A percentile compares a stretch with the other conserved stretches of the same genome.
phyloP scores from a whole-genome alignment of 805 yeast genomes.

The Phaffomyces thermotolerans region DNA sequence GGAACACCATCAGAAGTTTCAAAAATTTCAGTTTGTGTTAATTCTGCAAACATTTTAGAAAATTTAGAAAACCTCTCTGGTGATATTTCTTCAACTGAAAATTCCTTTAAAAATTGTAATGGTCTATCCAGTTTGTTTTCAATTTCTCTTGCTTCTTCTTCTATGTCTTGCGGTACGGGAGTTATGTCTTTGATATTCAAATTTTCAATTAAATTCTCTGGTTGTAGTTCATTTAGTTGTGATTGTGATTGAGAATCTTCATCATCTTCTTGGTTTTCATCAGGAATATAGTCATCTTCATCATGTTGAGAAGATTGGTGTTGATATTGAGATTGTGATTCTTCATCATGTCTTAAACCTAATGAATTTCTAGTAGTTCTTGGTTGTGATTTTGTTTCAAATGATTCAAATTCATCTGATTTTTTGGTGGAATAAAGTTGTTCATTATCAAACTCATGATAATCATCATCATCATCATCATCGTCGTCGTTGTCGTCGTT shows the following conservation, averaged over 20 bases:
- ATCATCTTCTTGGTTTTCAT: constrained; percentile 1
- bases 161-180: too few relatives aligned
- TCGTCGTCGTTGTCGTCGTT: not conserved
- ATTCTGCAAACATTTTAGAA: constrained; percentile 38
- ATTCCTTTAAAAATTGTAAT: constrained; percentile 19
- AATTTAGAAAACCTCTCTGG: constrained; percentile 41
- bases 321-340: not conserved
- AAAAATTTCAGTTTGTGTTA: constrained; percentile 37
- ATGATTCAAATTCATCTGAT: not conserved
- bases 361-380: constrained; percentile 1
- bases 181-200: not conserved
- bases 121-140: not conserved
- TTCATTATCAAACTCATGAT: too few relatives aligned
- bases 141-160: too few relatives aligned
- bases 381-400: not conserved
- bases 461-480: too few relatives aligned
- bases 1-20: constrained; percentile 41
- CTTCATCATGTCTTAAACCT: constrained; percentile 5
- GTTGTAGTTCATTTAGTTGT: constrained; percentile 6
- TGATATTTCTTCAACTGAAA: constrained; percentile 29
- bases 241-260: constrained; percentile 2
- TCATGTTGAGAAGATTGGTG: constrained; percentile 12
- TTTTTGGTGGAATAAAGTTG: not conserved
- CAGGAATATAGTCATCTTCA: constrained; percentile 15
- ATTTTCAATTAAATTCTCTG: constrained; percentile 5